These are phyloP conservation scores for Malassezia furfur DNA, from an alignment of 1,284 basidiomycete genomes.

Conservation along the genomic window DNA sequence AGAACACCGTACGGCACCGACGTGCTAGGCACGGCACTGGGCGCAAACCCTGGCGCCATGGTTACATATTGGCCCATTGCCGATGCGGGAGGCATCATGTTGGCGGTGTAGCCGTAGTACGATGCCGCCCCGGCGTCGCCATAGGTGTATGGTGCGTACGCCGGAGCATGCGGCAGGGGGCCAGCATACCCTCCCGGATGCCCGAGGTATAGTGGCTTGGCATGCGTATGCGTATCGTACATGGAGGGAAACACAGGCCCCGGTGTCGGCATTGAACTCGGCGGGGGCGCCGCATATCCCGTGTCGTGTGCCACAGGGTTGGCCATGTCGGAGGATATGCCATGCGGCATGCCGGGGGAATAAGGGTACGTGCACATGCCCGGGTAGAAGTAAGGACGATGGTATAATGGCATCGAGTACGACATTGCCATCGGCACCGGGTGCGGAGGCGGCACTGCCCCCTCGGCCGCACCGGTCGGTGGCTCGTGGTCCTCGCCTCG, in stretches of 20 bases:
- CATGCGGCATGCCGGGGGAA: neutral
- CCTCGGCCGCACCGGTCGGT: neutral
- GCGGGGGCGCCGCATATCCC: neutral
- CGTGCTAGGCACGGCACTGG: no score
- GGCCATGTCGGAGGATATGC: neutral
- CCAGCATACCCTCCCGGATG: no score
- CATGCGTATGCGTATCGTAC: neutral
- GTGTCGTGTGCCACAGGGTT: neutral
- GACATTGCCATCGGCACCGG: neutral
- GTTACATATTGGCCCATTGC: no score
- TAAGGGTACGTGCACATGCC: neutral
- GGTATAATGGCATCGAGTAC: conserved; percentile 9
- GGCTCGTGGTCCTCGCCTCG: neutral
- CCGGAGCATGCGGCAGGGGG: neutral
- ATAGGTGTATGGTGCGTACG: neutral
- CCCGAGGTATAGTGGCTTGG: neutral
- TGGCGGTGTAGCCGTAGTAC: neutral
- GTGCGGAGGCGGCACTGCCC: neutral
- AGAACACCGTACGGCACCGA: no score
- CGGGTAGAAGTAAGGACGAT: neutral
- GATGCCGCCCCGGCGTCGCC: neutral
- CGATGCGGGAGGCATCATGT: neutral
- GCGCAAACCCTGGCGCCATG: no score
- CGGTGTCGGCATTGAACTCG: no score
- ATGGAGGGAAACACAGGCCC: no score